A percentile compares a stretch with the other conserved stretches of the same genome.
Evolutionary conservation across 208 protist species (phyloP).

Genomic region (Acanthamoeba triangularis): DNA sequence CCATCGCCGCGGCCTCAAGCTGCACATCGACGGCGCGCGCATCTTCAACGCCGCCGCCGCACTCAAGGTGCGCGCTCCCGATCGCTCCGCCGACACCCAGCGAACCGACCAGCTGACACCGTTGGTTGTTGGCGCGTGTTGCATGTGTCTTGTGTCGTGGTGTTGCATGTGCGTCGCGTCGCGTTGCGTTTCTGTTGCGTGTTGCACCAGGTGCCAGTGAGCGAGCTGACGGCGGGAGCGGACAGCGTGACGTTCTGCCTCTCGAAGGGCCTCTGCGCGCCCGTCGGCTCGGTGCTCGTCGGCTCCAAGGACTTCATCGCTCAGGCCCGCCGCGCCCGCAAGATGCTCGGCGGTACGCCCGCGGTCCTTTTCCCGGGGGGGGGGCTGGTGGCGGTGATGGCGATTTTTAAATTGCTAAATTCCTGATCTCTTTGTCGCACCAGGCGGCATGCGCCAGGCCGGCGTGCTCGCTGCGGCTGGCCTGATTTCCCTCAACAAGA

Average conservation of each 20-base stretch:
- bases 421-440: too few species aligned
- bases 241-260: constrained; percentile 86
- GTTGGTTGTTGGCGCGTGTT: neutral
- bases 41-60: constrained; percentile 82
- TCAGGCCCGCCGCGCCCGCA: constrained; percentile 79
- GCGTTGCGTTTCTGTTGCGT: too few species aligned
- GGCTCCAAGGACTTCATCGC: constrained; percentile 80
- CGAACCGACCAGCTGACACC: too few species aligned
- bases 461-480: constrained; percentile 87
- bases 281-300: constrained; percentile 85
- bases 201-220: constrained; percentile 73
- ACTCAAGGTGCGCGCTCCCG: neutral
- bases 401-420: too few species aligned
- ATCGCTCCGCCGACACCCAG: too few species aligned
- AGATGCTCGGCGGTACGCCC: constrained; percentile 51
- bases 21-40: constrained; percentile 89
- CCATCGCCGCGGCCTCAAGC: constrained; percentile 41
- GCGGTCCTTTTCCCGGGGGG: too few species aligned
- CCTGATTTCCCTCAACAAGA: constrained; percentile 79
- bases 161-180: too few species aligned
- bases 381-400: too few species aligned
- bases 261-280: constrained; percentile 86
- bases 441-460: constrained; percentile 88
- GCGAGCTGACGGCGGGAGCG: constrained; percentile 58
- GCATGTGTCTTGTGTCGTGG: too few species aligned